phyloP scores from a whole-genome alignment of 768 basidiomycete genomes.

The Boletellus ananas region DNA sequence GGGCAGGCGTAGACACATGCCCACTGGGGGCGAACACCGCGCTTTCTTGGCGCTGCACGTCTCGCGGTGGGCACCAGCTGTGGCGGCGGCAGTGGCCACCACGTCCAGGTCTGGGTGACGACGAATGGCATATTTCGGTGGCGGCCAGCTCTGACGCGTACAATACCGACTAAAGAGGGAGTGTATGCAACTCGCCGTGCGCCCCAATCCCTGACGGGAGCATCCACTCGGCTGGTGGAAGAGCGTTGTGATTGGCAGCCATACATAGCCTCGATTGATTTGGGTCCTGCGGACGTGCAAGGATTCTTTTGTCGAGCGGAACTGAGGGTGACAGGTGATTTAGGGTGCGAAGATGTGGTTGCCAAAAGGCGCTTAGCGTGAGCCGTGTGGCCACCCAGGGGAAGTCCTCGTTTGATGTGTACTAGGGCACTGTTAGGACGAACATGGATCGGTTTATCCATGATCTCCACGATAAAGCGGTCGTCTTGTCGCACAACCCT shows the following conservation, averaged over 20 bases:
- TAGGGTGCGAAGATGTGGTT: background rate
- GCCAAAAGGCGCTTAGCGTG: conserved; percentile 1
- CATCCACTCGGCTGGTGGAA: conserved; percentile 3
- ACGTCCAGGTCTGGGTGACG: background rate
- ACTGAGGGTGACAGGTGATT: conserved; percentile 3
- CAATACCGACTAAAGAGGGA: background rate
- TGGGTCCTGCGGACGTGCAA: conserved; percentile 3
- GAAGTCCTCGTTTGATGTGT: conserved; percentile 3
- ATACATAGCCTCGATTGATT: conserved; percentile 17
- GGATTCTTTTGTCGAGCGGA: background rate
- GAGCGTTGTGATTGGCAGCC: background rate
- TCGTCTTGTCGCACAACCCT: conserved; percentile 4
- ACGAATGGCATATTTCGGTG: background rate
- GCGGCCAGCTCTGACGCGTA: background rate
- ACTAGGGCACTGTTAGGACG: background rate
- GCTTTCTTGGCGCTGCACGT: conserved; percentile 4
- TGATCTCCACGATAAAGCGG: conserved; percentile 12
- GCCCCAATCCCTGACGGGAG: background rate
- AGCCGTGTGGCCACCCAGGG: background rate
- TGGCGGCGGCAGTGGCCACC: background rate
- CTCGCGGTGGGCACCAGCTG: background rate
- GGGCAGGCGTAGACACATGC: conserved; percentile 1
- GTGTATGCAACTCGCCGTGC: background rate
- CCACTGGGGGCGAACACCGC: background rate
- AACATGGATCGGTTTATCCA: background rate